phyloP scores from a whole-genome alignment of 2,329 filamentous ascomycete species.

The Paecilomyces fulvus region DNA sequence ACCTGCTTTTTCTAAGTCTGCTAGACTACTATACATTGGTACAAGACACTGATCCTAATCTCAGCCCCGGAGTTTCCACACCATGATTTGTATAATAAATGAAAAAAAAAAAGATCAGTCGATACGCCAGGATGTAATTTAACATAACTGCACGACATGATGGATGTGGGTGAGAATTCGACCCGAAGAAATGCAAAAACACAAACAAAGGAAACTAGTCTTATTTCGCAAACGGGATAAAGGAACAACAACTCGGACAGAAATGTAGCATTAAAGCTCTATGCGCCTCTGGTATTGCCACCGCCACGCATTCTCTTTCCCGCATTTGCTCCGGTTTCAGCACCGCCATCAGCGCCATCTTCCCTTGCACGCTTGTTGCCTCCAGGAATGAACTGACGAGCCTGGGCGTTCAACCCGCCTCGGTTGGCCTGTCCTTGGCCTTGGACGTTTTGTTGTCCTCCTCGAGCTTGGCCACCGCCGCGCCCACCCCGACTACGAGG shows the following conservation, averaged over 20 bases:
- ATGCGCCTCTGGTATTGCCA: slow-evolving; percentile 23
- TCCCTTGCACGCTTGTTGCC: slow-evolving; percentile 50
- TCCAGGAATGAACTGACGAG: slow-evolving; percentile 48
- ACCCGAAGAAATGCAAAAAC: not conserved
- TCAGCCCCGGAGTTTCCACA: not conserved
- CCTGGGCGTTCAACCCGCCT: slow-evolving; percentile 41
- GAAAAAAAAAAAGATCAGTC: not conserved
- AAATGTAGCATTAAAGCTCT: slow-evolving; percentile 1
- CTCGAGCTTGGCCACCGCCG: slow-evolving; percentile 24
- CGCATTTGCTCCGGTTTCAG: slow-evolving; percentile 27
- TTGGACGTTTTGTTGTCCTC: slow-evolving; percentile 33
- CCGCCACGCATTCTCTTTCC: slow-evolving; percentile 43
- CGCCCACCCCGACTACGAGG: slow-evolving; percentile 39
- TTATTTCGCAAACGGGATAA: not conserved
- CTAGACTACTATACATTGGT: not conserved
- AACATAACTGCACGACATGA: not conserved
- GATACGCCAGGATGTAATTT: not conserved
- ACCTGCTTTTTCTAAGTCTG: not conserved
- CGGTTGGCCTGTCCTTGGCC: slow-evolving; percentile 23
- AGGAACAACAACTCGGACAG: not conserved
- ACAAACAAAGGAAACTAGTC: slow-evolving; percentile 6
- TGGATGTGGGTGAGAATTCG: not conserved
- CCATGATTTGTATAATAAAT: not conserved
- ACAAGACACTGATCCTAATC: not conserved
- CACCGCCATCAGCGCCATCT: slow-evolving; percentile 34